Evolutionary conservation across 2,329 filamentous ascomycete genomes (phyloP).

Genomic region (Chaetomiaceae sp.): DNA sequence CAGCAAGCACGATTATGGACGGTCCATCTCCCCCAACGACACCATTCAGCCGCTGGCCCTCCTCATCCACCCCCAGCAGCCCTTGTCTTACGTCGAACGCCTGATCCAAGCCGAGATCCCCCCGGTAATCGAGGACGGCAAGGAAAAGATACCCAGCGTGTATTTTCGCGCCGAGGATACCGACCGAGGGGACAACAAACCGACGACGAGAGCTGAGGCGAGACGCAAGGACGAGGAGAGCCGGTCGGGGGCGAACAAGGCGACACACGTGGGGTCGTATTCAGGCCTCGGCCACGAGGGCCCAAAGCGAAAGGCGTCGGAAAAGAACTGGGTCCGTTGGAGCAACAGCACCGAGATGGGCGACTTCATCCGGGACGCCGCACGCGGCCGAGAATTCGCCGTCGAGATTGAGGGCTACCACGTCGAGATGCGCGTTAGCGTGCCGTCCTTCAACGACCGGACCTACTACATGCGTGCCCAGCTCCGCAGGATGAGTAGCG

Average conservation of each 20-base stretch:
- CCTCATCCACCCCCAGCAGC: conserved; percentile 83
- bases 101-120: conserved; percentile 85
- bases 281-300: conserved; percentile 63
- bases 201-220: conserved; percentile 30
- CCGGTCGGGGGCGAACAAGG: conserved; percentile 20
- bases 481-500: conserved; percentile 63
- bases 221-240: conserved; percentile 28
- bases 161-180: conserved; percentile 77
- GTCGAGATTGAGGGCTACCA: conserved; percentile 70
- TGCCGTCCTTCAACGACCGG: conserved; percentile 85
- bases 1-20: conserved; percentile 30
- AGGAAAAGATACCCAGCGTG: conserved; percentile 67
- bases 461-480: conserved; percentile 81
- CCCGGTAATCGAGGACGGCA: conserved; percentile 57
- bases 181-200: conserved; percentile 51
- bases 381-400: conserved; percentile 76
- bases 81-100: conserved; percentile 82
- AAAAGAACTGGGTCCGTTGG: conserved; percentile 76
- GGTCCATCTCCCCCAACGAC: conserved; percentile 34
- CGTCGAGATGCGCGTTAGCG: conserved; percentile 66
- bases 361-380: conserved; percentile 89
- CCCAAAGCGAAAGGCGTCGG: conserved; percentile 36
- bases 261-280: conserved; percentile 58
- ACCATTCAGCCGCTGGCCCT: conserved; percentile 77
- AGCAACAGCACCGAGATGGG: conserved; percentile 84